These are phyloP conservation scores for Candida sphagnicola DNA, from an alignment of 805 yeast species.

Conservation along the genomic window DNA sequence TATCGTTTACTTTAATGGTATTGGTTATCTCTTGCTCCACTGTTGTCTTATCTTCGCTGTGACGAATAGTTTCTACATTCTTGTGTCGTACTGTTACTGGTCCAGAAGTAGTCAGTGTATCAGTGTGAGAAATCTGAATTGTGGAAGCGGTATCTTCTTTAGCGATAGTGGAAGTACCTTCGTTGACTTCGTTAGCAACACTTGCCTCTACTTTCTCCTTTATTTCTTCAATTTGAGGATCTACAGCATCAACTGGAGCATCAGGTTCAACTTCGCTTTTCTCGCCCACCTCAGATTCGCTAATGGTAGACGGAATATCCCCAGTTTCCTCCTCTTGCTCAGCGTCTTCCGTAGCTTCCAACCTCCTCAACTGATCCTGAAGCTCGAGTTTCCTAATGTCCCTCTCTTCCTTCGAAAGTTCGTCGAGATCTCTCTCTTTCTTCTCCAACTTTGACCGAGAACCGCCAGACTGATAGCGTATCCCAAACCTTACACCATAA, in stretches of 20 bases:
- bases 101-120: too few species aligned
- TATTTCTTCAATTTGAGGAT: too few species aligned
- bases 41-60: background rate
- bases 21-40: slow-evolving; percentile 1
- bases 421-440: slow-evolving; percentile 1
- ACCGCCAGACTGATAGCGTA: slow-evolving; percentile 7
- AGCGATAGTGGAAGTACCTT: too few species aligned
- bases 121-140: too few species aligned
- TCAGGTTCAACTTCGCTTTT: too few species aligned
- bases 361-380: slow-evolving; percentile 5
- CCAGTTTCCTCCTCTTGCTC: slow-evolving; percentile 4
- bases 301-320: too few species aligned
- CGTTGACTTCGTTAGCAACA: too few species aligned
- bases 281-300: too few species aligned
- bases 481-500: background rate
- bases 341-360: slow-evolving; percentile 8
- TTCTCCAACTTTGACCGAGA: background rate
- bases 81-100: background rate
- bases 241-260: too few species aligned
- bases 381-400: slow-evolving; percentile 6
- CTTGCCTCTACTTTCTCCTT: too few species aligned
- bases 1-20: background rate
- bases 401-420: slow-evolving; percentile 3
- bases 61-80: slow-evolving; percentile 2
- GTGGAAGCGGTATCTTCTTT: too few species aligned